phyloP scores from a whole-genome alignment of 805 yeast species.

The Lipomyces mesembrius region DNA sequence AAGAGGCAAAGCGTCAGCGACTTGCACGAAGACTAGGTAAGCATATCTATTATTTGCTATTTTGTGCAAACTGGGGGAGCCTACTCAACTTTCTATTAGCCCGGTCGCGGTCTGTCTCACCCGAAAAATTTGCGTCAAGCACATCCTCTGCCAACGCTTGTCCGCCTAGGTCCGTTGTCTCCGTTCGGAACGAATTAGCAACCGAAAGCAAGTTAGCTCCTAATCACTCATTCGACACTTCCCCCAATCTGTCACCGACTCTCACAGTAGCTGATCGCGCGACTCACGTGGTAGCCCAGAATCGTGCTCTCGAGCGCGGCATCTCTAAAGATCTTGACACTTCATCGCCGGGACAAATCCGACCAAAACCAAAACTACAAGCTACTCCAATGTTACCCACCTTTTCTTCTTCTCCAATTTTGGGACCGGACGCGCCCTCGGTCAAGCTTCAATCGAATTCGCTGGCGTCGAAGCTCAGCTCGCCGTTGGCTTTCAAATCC shows the following conservation, averaged over 20 bases:
- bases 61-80: not conserved
- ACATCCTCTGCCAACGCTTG: not conserved
- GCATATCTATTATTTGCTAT: not conserved
- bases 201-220: slow-evolving; percentile 8
- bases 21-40: slow-evolving; percentile 29
- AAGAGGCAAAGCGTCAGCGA: slow-evolving; percentile 27
- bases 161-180: not conserved
- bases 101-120: slow-evolving; percentile 15
- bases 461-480: not conserved
- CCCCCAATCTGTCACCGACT: slow-evolving; percentile 10
- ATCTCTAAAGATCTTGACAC: not conserved
- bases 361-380: not conserved
- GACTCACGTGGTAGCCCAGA: not conserved
- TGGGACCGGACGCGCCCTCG: not conserved
- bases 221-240: slow-evolving; percentile 1
- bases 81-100: slow-evolving; percentile 6
- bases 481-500: not conserved
- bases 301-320: not conserved
- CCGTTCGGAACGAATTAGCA: not conserved
- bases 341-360: not conserved
- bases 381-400: not conserved
- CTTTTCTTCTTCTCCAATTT: not conserved
- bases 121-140: slow-evolving; percentile 1
- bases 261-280: not conserved
- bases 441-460: not conserved